Evolutionary conservation across 2,329 filamentous ascomycete species (phyloP), one percentile per base, ranked within the genome.

Genomic region (Fusarium setosum): DNA sequence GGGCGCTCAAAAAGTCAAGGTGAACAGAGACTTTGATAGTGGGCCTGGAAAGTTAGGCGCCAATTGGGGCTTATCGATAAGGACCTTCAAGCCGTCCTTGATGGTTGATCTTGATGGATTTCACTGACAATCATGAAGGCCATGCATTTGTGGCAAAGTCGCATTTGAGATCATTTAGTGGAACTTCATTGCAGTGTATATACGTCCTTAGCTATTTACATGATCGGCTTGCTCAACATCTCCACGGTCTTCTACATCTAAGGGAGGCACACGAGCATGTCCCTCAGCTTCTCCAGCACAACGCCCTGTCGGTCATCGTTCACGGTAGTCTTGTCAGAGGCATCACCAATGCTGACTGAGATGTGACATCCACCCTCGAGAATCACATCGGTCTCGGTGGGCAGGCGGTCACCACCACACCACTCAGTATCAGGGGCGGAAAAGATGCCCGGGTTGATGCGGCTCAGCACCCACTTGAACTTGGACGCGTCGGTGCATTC

Each of bases 381-480:
- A 4, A 85, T 76, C 0, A 92, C 86, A 4, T 78, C 77, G 0
- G 75, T 75, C 79, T 92, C 90, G 6, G 82, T 86, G 1, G 90
- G 89, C 65, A 92, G 76, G 11, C 85, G 78, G 1, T 75, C 77
- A 31, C 70, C 76, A 0, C 84, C 86, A 71, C 90, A 92, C 45
- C 82, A 86, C 12, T 82, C 71, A 0, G 88, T 84, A 70, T 92
- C 90, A 2, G 77, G 78, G 1, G 77, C 73, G 24, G 83, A 82
- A 57, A 88, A 77, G 10, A 88, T 74, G 3, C 87, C 80, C 31
- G 80, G 76, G 73, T 88, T 85, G 71, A 92, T 87, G 17, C 90
- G 82, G 44, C 81, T 88, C 29, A 92, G 77, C 5, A 92, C 85
- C 75, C 86, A 93, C 68, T 83, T 82, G 81, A 91, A 90, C 53